Conservation (phyloP, 805 yeast genomes). For the Wickerhamiella occidentalis region DNA sequence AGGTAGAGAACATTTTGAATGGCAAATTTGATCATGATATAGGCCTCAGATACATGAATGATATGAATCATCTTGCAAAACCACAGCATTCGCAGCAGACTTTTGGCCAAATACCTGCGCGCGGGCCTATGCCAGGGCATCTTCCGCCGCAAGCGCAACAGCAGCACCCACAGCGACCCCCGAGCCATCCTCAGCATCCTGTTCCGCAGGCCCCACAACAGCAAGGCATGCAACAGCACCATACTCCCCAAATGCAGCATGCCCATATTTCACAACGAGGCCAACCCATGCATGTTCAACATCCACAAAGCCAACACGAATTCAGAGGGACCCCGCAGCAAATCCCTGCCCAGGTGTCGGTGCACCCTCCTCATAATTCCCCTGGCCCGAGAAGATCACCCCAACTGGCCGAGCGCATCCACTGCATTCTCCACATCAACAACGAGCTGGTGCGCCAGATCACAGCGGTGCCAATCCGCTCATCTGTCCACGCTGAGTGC, state of each 20-base stretch:
- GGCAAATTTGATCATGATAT: conserved; percentile 9
- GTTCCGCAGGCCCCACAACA: not conserved
- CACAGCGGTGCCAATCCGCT: not conserved
- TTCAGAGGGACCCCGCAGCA: conserved; percentile 10
- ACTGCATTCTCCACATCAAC: conserved; percentile 8
- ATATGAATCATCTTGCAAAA: not conserved
- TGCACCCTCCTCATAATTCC: not conserved
- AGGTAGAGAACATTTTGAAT: conserved; percentile 9
- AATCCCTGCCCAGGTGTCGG: conserved; percentile 5
- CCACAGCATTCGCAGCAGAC: not conserved
- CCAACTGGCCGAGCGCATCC: conserved; percentile 6
- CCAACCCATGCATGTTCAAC: not conserved
- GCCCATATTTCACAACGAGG: not conserved
- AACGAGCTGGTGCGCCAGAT: conserved; percentile 8
- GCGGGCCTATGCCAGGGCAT: not conserved
- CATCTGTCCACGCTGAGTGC: conserved; percentile 1
- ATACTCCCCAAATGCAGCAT: conserved; percentile 6
- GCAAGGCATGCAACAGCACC: not conserved
- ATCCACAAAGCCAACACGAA: not conserved
- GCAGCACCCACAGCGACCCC: not conserved
- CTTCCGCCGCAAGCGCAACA: not conserved
- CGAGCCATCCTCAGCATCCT: conserved; percentile 1
- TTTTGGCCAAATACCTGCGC: not conserved
- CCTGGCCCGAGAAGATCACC: not conserved
- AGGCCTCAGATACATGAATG: conserved; percentile 4